Conservation (phyloP, 345 rosid genomes). For the Dipteronia sinensis region DNA sequence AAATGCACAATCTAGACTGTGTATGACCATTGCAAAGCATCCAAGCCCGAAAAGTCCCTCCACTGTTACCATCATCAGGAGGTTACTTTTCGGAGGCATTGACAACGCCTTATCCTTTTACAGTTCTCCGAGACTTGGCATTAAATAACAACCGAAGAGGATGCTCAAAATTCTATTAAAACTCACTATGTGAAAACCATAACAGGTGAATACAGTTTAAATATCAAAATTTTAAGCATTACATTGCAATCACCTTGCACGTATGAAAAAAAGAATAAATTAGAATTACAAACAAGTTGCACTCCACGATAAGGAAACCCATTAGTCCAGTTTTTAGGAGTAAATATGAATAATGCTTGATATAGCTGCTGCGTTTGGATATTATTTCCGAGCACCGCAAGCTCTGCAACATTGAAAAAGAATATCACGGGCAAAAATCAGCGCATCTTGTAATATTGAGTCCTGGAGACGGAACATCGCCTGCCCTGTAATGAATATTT, state of each 20-base stretch:
- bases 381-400: neutral
- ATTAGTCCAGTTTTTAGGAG: neutral
- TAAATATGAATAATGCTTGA: neutral
- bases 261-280: neutral
- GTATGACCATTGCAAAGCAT: too few relatives aligned
- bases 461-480: conserved; percentile 61
- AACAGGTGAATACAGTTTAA: neutral
- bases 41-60: too few relatives aligned
- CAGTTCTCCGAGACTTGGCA: too few relatives aligned
- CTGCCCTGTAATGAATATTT: conserved; percentile 70
- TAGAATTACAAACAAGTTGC: conserved; percentile 7
- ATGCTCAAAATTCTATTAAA: neutral
- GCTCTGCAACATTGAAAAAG: neutral
- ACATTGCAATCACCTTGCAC: neutral
- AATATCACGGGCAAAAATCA: conserved; percentile 24
- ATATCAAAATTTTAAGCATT: conserved; percentile 6
- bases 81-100: too few relatives aligned
- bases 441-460: conserved; percentile 80
- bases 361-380: neutral
- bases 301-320: neutral
- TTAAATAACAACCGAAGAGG: neutral
- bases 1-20: too few relatives aligned
- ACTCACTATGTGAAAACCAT: neutral
- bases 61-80: too few relatives aligned
- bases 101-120: too few relatives aligned